A percentile compares a stretch with the other conserved stretches of the same genome.
phyloP scores from a whole-genome alignment of 225 moss, liverwort and hornwort genomes.

The Anthoceros angustus region DNA sequence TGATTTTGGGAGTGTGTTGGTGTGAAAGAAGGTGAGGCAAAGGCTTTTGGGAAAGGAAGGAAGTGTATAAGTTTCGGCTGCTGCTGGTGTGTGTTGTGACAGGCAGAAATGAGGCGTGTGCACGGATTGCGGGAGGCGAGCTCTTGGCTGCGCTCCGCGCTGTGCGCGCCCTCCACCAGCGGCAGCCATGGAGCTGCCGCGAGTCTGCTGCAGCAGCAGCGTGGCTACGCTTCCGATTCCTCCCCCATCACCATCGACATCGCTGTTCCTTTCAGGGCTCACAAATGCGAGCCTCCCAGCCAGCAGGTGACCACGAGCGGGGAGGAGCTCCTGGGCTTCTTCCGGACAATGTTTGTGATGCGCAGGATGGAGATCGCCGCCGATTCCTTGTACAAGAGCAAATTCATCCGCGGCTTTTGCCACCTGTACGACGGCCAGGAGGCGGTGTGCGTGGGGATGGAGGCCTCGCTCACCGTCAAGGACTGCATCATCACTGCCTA shows the following conservation, averaged over 20 bases:
- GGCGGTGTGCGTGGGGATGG: conserved; percentile 97
- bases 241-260: conserved; percentile 47
- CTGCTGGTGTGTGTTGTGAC: too few relatives aligned
- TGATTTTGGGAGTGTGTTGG: too few relatives aligned
- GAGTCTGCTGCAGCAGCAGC: not conserved
- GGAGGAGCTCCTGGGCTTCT: conserved; percentile 66
- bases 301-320: conserved; percentile 63
- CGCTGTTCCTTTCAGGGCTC: conserved; percentile 73
- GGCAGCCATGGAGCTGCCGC: not conserved
- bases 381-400: conserved; percentile 74
- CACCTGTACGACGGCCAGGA: conserved; percentile 97
- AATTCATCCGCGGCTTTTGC: conserved; percentile 85
- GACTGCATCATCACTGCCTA: conserved; percentile 80
- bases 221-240: not conserved
- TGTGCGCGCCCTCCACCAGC: not conserved
- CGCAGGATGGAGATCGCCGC: conserved; percentile 94
- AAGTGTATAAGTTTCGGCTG: too few relatives aligned
- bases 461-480: conserved; percentile 64
- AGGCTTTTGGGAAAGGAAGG: too few relatives aligned
- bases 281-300: conserved; percentile 48
- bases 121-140: not conserved
- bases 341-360: conserved; percentile 77
- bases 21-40: too few relatives aligned
- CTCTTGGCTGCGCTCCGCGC: not conserved
- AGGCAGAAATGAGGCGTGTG: not conserved